Percentiles rank a stretch among this genome's conserved stretches.
phyloP scores from a whole-genome alignment of 2,329 filamentous ascomycete genomes.

The Akanthomyces dipterigenus region DNA sequence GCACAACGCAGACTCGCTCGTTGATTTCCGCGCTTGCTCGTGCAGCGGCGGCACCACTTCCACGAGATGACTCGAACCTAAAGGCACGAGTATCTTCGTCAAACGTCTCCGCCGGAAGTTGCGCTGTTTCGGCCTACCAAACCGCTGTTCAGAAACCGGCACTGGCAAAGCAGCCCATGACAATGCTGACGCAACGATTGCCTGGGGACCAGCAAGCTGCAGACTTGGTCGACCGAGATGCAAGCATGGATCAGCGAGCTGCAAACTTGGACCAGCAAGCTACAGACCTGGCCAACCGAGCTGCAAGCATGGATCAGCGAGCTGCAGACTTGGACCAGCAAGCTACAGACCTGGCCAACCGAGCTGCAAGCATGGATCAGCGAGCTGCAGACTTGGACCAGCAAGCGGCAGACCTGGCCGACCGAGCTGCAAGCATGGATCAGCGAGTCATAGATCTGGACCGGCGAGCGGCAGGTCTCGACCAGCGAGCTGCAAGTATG shows the following conservation, averaged over 20 bases:
- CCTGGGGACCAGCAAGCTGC: no score
- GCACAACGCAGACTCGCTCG: no score
- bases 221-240: no score
- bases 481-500: background rate
- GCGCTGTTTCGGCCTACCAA: background rate
- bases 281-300: no score
- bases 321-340: background rate
- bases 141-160: background rate
- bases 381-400: background rate
- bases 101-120: no score
- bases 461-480: background rate
- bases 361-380: background rate
- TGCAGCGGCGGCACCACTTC: no score
- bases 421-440: background rate
- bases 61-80: no score
- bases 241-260: no score
- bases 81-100: no score
- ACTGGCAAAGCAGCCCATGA: background rate
- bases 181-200: background rate
- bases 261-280: no score
- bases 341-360: background rate
- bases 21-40: no score
- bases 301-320: no score
- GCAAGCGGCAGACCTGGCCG: background rate
- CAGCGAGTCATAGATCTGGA: background rate